Evolutionary conservation across 306 rosid species (phyloP).

Genomic region (Ormosia emarginata): DNA sequence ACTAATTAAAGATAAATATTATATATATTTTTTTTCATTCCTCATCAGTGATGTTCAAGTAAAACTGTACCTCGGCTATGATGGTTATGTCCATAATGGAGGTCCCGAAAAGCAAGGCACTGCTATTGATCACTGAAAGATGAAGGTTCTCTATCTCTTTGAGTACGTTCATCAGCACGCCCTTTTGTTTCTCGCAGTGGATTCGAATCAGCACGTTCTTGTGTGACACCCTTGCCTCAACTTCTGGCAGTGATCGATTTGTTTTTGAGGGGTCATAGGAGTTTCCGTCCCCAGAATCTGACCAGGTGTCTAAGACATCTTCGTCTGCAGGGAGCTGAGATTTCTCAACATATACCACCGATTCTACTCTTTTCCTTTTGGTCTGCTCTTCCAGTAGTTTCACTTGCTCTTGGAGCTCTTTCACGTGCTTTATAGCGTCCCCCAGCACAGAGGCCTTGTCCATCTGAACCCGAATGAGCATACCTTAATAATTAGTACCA

Average conservation of each 20-base stretch:
- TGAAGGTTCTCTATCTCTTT: slow-evolving; percentile 48
- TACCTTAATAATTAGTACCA: slow-evolving; percentile 20
- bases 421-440: slow-evolving; percentile 64
- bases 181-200: slow-evolving; percentile 36
- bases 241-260: slow-evolving; percentile 39
- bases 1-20: no score
- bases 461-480: slow-evolving; percentile 29
- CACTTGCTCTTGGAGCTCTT: slow-evolving; percentile 56
- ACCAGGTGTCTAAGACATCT: slow-evolving; percentile 37
- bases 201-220: slow-evolving; percentile 39
- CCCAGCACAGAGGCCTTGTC: slow-evolving; percentile 73
- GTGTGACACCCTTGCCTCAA: slow-evolving; percentile 64
- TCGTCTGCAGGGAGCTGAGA: slow-evolving; percentile 33
- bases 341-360: slow-evolving; percentile 53
- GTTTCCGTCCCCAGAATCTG: slow-evolving; percentile 30
- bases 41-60: no score
- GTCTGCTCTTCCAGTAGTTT: slow-evolving; percentile 49
- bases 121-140: slow-evolving; percentile 41
- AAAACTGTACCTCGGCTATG: slow-evolving; percentile 26
- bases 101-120: slow-evolving; percentile 53
- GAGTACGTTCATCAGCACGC: slow-evolving; percentile 37
- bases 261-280: slow-evolving; percentile 20
- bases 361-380: slow-evolving; percentile 48
- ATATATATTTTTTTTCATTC: no score
- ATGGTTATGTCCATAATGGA: slow-evolving; percentile 39